phyloP scores from a whole-genome alignment of 306 rosid species.

The Myrica gale region DNA sequence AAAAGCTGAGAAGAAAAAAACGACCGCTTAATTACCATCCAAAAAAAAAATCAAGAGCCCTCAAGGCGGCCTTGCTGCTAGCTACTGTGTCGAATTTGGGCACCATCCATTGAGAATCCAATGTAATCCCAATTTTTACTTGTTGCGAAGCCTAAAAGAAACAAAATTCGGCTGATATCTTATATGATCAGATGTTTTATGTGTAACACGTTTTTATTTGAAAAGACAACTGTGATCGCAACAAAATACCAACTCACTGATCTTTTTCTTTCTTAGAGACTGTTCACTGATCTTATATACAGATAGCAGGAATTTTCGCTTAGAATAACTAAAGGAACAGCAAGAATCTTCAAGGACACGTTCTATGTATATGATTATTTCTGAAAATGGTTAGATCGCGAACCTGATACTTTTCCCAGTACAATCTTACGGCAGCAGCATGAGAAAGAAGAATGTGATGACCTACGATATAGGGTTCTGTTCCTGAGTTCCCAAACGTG shows the following conservation, averaged over 20 bases:
- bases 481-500: conserved; percentile 19
- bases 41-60: conserved; percentile 26
- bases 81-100: conserved; percentile 16
- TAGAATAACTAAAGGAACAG: too few relatives aligned
- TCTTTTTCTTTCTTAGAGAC: too few relatives aligned
- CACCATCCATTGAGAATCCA: background rate
- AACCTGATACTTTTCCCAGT: conserved; percentile 30
- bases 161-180: background rate
- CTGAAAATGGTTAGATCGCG: too few relatives aligned
- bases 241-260: too few relatives aligned
- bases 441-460: conserved; percentile 31
- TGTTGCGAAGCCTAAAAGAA: conserved; percentile 8
- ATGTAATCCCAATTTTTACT: conserved; percentile 18
- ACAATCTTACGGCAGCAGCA: conserved; percentile 20
- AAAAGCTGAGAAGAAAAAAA: background rate
- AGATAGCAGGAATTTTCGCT: too few relatives aligned
- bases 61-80: conserved; percentile 8
- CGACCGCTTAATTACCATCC: conserved; percentile 11
- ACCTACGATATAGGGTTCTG: conserved; percentile 22
- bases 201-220: background rate
- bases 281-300: too few relatives aligned
- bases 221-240: background rate
- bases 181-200: background rate
- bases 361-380: too few relatives aligned
- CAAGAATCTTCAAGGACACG: too few relatives aligned